Base-by-base conservation (phyloP, 345 rosid species). In the Acer negundo region DNA sequence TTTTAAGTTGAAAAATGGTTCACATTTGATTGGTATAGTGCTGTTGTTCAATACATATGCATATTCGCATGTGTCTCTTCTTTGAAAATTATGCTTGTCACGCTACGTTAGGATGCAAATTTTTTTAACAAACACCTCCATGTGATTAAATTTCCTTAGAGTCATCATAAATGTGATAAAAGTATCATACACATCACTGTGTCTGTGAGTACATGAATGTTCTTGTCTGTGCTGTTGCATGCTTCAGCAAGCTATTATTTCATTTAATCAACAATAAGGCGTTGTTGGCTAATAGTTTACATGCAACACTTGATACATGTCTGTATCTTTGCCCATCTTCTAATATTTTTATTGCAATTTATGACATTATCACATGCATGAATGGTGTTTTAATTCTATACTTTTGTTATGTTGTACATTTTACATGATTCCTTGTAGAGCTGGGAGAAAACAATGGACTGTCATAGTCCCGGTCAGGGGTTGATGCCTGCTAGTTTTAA, bases 401-500 rank as follows among this genome's bases (percentile, higher is more conserved):
- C 55, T 31, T n/a, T 6, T 55, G 20, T 22, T 69, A 13, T 62
- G 49, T 35, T 66, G 7, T 46, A 23, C 12, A 46, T 63, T 73
- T 73, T 42, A 59, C 35, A 73, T 73, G 67, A 40, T 19, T 74
- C 13, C 63, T 24, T 49, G 24, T 78, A 91, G 98, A 93, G 97
- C 78, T 93, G 97, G 97, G 95, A 93, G 85, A 95, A 95, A 86
- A 95, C 97, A 46, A 93, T 91, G 85, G 97, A 95, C 82, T 93
- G 95, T 83, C 87, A 92, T 73, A 93, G 98, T 82, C 97, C 97
- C 51, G 95, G 97, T 82, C 95, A 95, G 78, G 97, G 98, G 16
- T 74, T 95, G 81, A 93, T 93, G 97, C 98, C 97, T 78, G 98
- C 97, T 46, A 95, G 95, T 86, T 95, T 93, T 73, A 93, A 95